Percentiles rank a stretch among this genome's conserved stretches.
Evolutionary conservation across 1,284 basidiomycete genomes (phyloP).

Genomic region (Puccinia coronata): DNA sequence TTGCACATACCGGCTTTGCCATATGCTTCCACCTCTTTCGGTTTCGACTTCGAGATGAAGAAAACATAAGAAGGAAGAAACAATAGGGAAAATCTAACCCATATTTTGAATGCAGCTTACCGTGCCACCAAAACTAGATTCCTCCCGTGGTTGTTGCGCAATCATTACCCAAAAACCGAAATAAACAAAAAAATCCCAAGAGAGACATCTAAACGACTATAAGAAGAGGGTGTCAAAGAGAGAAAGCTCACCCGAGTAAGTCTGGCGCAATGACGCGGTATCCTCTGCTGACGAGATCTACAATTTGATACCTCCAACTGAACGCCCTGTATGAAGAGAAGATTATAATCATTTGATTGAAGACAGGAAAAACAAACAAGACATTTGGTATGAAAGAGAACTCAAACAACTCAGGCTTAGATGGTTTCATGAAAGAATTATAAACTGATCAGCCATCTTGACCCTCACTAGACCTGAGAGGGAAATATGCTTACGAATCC

Average conservation of each 20-base stretch:
- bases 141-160: no score
- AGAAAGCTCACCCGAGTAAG: slow-evolving; percentile 25
- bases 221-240: neutral
- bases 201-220: no score
- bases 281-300: slow-evolving; percentile 1
- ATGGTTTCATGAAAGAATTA: neutral
- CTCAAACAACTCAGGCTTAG: slow-evolving; percentile 37
- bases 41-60: slow-evolving; percentile 19
- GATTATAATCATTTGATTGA: neutral
- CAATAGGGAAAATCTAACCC: no score
- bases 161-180: neutral
- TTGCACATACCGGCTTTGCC: slow-evolving; percentile 15
- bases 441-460: neutral
- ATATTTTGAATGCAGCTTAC: neutral
- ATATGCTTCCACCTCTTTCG: slow-evolving; percentile 28
- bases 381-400: neutral
- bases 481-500: slow-evolving; percentile 30
- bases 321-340: slow-evolving; percentile 16
- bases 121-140: slow-evolving; percentile 37
- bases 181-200: neutral
- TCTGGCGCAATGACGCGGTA: slow-evolving; percentile 46
- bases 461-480: neutral
- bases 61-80: slow-evolving; percentile 1
- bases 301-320: slow-evolving; percentile 45
- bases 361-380: neutral